Evolutionary conservation across 2,329 filamentous ascomycete genomes (phyloP), one percentile per base, ranked within the genome.

Genomic region (Aureobasidium sp.): DNA sequence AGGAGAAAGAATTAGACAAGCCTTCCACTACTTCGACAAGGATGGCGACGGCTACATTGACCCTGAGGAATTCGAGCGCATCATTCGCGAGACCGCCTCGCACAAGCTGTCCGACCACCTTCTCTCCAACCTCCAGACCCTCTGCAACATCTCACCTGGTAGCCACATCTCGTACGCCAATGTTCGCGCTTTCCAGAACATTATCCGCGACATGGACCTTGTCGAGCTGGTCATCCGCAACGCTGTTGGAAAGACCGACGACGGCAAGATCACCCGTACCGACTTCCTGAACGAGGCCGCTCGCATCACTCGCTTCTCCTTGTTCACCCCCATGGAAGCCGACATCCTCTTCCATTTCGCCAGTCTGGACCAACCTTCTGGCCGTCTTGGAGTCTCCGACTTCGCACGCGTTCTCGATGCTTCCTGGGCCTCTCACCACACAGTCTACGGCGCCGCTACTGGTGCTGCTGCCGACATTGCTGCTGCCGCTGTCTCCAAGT

Each of bases 261-360:
- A 99, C 74, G 91, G 91, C 72, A 96, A 91, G 78, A 97, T 99
- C 72, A 97, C 93, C 5, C 85, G 91, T 58, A 84, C 91, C 47
- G 94, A 97, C 71, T 99, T 99, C 77, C 78, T 97, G 65, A 93
- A 96, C 75, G 92, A 97, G 78, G 93, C 94, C 11, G 88, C 93
- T 48, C 87, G 87, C 66, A 86, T 94, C 70, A 96, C 93, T 29
- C 87, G 94, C 65, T 99, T 97, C 80, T 95, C 92, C 13, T 84
- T 95, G 39, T 97, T 97, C 77, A 97, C 94, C 0, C 94, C 94
- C 13, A 97, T 97, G 91, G 94, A 99, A 76, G 92, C 93, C 44
- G 94, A 99, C 72, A 96, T 99, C 65, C 84, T 99, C 44, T 99
- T 99, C 81, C 94, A 97, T 78, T 99, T 99, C 75, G 94, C 94